Percentiles rank a stretch among this genome's conserved stretches.
Evolutionary conservation across 805 yeast genomes (phyloP).

Genomic region (Teunomyces panamensis): DNA sequence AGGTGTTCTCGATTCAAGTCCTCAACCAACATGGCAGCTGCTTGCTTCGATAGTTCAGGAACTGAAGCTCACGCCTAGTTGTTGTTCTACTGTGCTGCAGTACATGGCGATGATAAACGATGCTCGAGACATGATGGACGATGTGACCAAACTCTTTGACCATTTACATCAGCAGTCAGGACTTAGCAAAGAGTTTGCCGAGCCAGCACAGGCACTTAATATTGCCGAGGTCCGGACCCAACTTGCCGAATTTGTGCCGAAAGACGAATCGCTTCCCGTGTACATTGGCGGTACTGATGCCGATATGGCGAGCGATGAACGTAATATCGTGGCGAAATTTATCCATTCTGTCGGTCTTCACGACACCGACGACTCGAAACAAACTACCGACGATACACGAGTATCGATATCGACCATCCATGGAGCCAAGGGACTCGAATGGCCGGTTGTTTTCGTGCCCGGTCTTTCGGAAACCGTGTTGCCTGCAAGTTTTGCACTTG

Average conservation of each 20-base stretch:
- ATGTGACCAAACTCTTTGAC: slow-evolving; percentile 17
- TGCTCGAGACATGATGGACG: slow-evolving; percentile 13
- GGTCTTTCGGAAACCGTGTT: slow-evolving; percentile 63
- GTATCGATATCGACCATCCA: slow-evolving; percentile 76
- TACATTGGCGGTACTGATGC: slow-evolving; percentile 8
- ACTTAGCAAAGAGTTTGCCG: slow-evolving; percentile 23
- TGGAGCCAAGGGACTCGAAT: slow-evolving; percentile 90
- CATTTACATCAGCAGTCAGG: slow-evolving; percentile 27
- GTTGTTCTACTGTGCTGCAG: slow-evolving; percentile 16
- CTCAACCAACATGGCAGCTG: not conserved
- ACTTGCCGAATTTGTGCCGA: slow-evolving; percentile 32
- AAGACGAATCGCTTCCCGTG: slow-evolving; percentile 18
- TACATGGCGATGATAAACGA: slow-evolving; percentile 26
- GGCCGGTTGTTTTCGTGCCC: slow-evolving; percentile 89
- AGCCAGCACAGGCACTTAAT: slow-evolving; percentile 31
- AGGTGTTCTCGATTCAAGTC: slow-evolving; percentile 1
- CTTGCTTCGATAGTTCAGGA: not conserved
- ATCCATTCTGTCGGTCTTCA: slow-evolving; percentile 34
- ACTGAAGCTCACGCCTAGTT: slow-evolving; percentile 8
- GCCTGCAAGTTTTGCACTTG: slow-evolving; percentile 55
- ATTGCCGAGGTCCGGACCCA: slow-evolving; percentile 39
- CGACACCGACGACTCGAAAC: slow-evolving; percentile 22
- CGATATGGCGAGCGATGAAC: slow-evolving; percentile 10
- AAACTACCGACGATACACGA: slow-evolving; percentile 16
- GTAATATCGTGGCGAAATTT: slow-evolving; percentile 22